phyloP scores from a whole-genome alignment of 2,329 filamentous ascomycete species.

The Magnaporthiopsis poae region DNA sequence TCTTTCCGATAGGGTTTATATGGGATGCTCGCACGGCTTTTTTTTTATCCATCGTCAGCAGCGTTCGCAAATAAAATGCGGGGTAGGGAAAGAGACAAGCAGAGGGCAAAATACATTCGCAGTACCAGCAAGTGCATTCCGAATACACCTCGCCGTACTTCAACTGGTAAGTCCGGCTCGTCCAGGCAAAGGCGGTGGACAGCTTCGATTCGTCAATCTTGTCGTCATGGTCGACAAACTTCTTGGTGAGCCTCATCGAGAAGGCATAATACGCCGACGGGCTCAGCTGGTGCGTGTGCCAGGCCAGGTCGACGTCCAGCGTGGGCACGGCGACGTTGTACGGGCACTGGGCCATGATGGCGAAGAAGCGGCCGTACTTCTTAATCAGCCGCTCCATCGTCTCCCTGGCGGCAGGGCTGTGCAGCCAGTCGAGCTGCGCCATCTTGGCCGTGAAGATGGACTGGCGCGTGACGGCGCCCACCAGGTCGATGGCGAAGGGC shows the following conservation, averaged over 20 bases:
- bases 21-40: constrained; percentile 46
- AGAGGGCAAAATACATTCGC: constrained; percentile 42
- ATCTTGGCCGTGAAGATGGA: constrained; percentile 63
- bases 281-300: constrained; percentile 72
- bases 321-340: constrained; percentile 53
- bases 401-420: constrained; percentile 52
- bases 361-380: constrained; percentile 57
- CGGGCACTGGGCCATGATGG: constrained; percentile 42
- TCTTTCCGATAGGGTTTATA: constrained; percentile 33
- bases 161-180: constrained; percentile 58
- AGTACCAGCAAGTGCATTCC: constrained; percentile 77
- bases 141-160: constrained; percentile 58
- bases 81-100: neutral
- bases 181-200: constrained; percentile 60
- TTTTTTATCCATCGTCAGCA: neutral
- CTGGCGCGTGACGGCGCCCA: constrained; percentile 56
- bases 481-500: constrained; percentile 54
- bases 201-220: constrained; percentile 64
- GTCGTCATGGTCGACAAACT: constrained; percentile 74
- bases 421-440: constrained; percentile 65
- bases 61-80: too few relatives aligned
- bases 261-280: constrained; percentile 53
- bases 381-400: constrained; percentile 56
- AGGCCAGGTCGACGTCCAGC: constrained; percentile 63
- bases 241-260: constrained; percentile 35